Evolutionary conservation across 306 rosid genomes (phyloP).

Genomic region (Cucurbita ficifolia): DNA sequence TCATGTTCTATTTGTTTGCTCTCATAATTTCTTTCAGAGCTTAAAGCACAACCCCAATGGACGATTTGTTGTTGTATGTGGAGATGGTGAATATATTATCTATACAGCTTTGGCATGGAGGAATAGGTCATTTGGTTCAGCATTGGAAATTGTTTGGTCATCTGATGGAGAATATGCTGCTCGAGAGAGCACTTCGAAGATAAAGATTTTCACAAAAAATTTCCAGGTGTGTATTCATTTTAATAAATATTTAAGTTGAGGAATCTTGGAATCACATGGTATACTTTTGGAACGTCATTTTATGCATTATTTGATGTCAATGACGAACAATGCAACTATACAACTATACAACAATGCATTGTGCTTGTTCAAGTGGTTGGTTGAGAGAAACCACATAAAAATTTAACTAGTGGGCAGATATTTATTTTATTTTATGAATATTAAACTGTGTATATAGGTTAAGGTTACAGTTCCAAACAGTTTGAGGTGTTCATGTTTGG

Average conservation of each 20-base stretch:
- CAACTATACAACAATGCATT: not conserved
- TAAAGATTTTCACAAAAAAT: constrained; percentile 68
- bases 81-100: constrained; percentile 94
- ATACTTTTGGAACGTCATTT: not conserved
- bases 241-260: not conserved
- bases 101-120: constrained; percentile 99
- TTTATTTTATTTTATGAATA: not conserved
- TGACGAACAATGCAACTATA: not conserved
- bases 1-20: constrained; percentile 8
- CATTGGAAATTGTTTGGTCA: constrained; percentile 93
- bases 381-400: not conserved
- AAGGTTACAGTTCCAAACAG: too few species aligned
- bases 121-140: constrained; percentile 94
- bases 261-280: not conserved
- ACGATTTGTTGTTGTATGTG: constrained; percentile 94
- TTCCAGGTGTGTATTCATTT: constrained; percentile 56
- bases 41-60: constrained; percentile 97
- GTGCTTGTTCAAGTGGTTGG: constrained; percentile 5
- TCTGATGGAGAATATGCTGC: constrained; percentile 89
- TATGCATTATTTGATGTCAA: not conserved
- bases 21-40: constrained; percentile 36
- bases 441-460: not conserved
- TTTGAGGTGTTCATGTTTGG: not conserved
- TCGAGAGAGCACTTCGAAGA: constrained; percentile 82
- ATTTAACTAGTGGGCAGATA: not conserved